Evolutionary conservation across 176 grass and related monocot species (phyloP), one percentile per base, ranked within the genome.

Genomic region (Oryza rufipogon): DNA sequence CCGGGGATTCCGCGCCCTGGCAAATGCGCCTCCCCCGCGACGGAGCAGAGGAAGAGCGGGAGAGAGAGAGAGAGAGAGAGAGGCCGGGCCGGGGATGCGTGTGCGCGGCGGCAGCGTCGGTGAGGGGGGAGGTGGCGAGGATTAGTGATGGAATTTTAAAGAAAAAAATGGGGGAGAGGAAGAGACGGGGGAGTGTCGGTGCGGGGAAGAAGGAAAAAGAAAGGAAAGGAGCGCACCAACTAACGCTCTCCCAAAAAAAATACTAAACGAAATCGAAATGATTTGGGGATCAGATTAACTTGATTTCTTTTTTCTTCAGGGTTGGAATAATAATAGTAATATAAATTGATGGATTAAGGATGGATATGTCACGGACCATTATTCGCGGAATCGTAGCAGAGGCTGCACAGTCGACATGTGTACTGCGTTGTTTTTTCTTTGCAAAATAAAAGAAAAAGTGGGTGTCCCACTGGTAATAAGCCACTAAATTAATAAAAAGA

Each of bases 211-310:
- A 8, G 20, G 39, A 70, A 52, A 81, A 75, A 32, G 19, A 70
- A 34, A 54, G 19, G 85, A 87, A 87, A 82, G 86, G 49, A 28
- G 13, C 79, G 71, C 71, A 45, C 85, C n/a, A 87, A 81, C 85
- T 82, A 87, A 52, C 78, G n/a, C 42, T 49, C 49, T 4, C 48
- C 11, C 34, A 3, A 36, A 38, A 2, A 15, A 52, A 52, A 32
- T 32, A 28, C 49, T 4, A 52, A 52, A 52, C 45, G 1, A 44
- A 44, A 44, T 44, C 42, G 10, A 33, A 46, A 64, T 75, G 20
- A 75, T 84, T 84, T 45, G 9, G 8, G 61, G 23, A 39, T 58
- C 15, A 58, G 6, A 58, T 58, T 7, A 20, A 20, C 17, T 58
- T 20, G 4, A 15, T 49, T 49, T 49, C 13, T 14, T 52, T 58